Base-by-base conservation (phyloP, 768 basidiomycete species). In the Crassisporium funariophilum region DNA sequence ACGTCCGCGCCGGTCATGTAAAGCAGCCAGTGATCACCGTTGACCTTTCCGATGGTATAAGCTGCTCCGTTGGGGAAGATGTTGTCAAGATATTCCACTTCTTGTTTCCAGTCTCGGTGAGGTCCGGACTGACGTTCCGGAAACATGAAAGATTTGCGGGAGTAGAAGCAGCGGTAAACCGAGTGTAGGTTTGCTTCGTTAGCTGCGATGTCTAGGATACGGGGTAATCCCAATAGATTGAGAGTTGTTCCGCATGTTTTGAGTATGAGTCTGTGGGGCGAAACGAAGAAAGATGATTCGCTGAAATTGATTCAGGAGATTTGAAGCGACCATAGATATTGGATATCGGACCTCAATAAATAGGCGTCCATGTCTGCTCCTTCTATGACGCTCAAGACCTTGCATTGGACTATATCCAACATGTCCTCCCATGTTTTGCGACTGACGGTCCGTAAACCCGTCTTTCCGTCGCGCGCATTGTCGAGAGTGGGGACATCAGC, bases 191-290 rank as follows among this genome's bases (percentile, higher is more conserved):
- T 75, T 9, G 86, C 88, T 29, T 86, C 71, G 5, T 75, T 71
- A 25, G 81, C 75, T 2, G 97, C 97, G 61, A 98, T 95, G 59
- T 93, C 86, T 49, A 99, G 88, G 59, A 99, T 95, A 47, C 92
- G 83, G 16, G 93, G 91, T 41, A 99, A 78, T 10, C 97, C 97
- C 52, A 95, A 79, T 39, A 99, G 86, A 71, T 98, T 98, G 50
- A 98, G 85, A 4, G 97, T 99, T 3, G 97, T 99, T 19, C 97
- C 97, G 67, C 97, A 99, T 10, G 97, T 99, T 71, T 99, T 99
- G 62, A 99, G 83, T 59, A 99, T 98, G 50, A 99, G 79, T 46
- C 93, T 86, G 70, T 99, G 95, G 2, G 95, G 83, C 29, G 88
- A 91, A 44, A 99, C 84, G 61, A 99, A 95, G 45, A 99, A 77